Evolutionary conservation across 2,329 filamentous ascomycete species (phyloP), one percentile per base, ranked within the genome.

Genomic region (Coniochaeta sp.): DNA sequence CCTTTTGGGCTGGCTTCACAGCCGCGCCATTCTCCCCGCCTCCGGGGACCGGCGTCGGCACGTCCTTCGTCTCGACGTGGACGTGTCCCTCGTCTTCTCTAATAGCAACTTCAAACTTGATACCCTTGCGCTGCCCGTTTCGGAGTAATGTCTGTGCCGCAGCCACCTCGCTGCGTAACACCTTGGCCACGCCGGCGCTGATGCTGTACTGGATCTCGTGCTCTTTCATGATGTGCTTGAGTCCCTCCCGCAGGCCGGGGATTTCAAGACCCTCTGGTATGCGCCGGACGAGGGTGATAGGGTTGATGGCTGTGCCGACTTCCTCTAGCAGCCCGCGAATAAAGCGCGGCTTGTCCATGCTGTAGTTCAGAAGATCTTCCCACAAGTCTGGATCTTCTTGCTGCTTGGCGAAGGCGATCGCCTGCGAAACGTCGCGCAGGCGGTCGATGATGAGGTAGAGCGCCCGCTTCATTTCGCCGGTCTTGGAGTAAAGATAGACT

Each of bases 281-380:
- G 5, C 91, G 83, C 13, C 88, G 80, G 6, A 99, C 89, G 3
- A 99, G 81, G 14, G 86, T 87, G 56, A 97, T 92, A 0, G 94
- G 94, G 62, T 97, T 86, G 62, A 99, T 94, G 1, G 90, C 83
- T 1, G 91, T 97, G 31, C 94, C 94, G 1, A 96, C 92, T 70
- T 97, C 90, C 62, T 96, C 90, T 0, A 99, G 81, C 3, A 99
- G 74, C 0, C 89, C 91, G 12, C 89, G 86, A 58, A 99, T 97
- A 70, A 99, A 99, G 35, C 83, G 83, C 1, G 94, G 94, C 64
- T 96, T 96, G 70, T 96, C 91, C 94, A 99, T 97, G 55, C 88
- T 92, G 67, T 97, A 97, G 60, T 92, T 84, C 6, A 99, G 80
- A 7, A 99, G 77, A 62, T 97, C 91, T 57, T 96, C 88, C 94